Conservation (phyloP, 2,329 filamentous ascomycete genomes). For the Clonostachys sp. region DNA sequence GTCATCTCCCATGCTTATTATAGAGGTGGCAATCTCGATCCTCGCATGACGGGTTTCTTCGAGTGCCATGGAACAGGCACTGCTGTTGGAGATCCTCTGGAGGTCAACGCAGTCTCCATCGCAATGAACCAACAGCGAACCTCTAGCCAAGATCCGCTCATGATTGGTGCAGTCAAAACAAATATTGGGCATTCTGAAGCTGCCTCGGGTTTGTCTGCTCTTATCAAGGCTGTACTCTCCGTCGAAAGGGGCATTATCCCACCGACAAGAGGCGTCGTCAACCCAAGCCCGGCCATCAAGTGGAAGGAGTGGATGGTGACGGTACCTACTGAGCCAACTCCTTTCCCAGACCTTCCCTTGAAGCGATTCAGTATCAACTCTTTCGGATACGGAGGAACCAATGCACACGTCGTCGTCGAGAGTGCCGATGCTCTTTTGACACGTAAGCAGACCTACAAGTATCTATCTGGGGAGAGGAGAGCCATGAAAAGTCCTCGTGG, state of each 20-base stretch:
- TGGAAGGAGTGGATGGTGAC: conserved; percentile 8
- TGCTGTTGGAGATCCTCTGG: conserved; percentile 17
- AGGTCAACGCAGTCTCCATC: conserved; percentile 20
- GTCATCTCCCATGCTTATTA: conserved; percentile 17
- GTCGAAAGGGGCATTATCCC: conserved; percentile 18
- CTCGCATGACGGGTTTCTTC: conserved; percentile 16
- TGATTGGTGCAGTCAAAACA: conserved; percentile 29
- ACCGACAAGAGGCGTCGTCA: conserved; percentile 13
- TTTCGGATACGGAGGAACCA: conserved; percentile 37
- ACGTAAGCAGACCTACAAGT: background rate
- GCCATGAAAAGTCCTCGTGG: background rate
- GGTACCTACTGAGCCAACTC: conserved; percentile 4
- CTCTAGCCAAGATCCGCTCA: conserved; percentile 11
- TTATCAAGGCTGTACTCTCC: conserved; percentile 17
- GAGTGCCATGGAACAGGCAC: conserved; percentile 23
- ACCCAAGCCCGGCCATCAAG: conserved; percentile 13
- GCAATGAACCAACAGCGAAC: background rate
- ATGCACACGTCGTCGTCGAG: conserved; percentile 31
- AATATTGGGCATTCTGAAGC: conserved; percentile 18
- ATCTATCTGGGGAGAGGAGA: background rate
- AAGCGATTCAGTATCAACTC: conserved; percentile 14
- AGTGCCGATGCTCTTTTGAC: background rate
- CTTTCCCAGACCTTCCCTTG: conserved; percentile 3
- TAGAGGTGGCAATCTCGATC: conserved; percentile 12
- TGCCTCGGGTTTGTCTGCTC: conserved; percentile 14